Evolutionary conservation across 257 asterid species (phyloP), one percentile per base, ranked within the genome.

Genomic region (Solanum sparsipilum): DNA sequence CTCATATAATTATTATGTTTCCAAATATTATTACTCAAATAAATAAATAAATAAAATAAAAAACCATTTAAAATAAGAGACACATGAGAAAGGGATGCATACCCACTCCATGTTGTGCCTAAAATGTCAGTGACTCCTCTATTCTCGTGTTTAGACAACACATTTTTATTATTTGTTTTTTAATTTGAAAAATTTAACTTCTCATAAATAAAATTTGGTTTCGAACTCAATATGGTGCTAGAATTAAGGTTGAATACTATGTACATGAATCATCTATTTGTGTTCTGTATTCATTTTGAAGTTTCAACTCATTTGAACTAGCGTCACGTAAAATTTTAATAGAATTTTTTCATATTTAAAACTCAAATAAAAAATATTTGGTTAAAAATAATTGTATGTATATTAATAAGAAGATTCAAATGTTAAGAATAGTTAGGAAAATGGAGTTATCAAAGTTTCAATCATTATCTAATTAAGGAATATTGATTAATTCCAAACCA

Each of bases 81-180:
- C 85, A 88, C 91, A 67, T 72, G 78, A 68, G 92, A 90, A 87
- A 84, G 58, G 10, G 94, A 90, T 89, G 90, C 84, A 56, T 87
- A 85, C 91, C 65, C 86, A 72, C 89, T 36, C 84, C 58, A 89
- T 92, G 94, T 90, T 89, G 87, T 87, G 78, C 71, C 92, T 38
- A 85, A 89, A 85, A 39, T 84, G 89, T 86, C 12, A 27, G 35
- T 65, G 52, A 58, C 86, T 60, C 15, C 15, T 60, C 31, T n/a
- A 20, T 75, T 46, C 71, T 27, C 25, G 10, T 58, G 15, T n/a
- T 36, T 74, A 16, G 68, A 60, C 38, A 7, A 9, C 15, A 87
- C 23, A 7, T 34, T 34, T 18, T 1, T 15, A 41, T 36, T 12
- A 11, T 18, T 73, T 15, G 6, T 18, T 4, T 38, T n/a, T 9